Conservation (phyloP, 2,329 filamentous ascomycete genomes). For the Pyrenophora seminiperda region DNA sequence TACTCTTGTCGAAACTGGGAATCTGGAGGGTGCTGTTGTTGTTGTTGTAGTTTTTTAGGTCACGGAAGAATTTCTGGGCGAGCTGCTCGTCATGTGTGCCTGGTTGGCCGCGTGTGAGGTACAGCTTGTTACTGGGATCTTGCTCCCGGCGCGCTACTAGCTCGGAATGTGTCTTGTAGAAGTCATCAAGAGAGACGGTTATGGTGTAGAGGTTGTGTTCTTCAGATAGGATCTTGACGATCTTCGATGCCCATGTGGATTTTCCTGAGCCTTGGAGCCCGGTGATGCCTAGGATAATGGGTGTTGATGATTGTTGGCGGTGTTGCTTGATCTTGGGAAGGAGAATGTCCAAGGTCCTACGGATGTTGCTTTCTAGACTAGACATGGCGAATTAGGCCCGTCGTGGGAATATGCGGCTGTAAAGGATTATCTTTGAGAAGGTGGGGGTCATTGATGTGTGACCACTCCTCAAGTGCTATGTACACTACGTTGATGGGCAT, state of each 20-base stretch:
- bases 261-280: slow-evolving; percentile 93
- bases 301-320: slow-evolving; percentile 52
- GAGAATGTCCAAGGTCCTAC: slow-evolving; percentile 33
- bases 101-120: slow-evolving; percentile 83
- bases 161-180: slow-evolving; percentile 76
- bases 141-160: slow-evolving; percentile 68
- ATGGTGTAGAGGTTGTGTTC: slow-evolving; percentile 35
- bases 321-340: slow-evolving; percentile 34
- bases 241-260: slow-evolving; percentile 72
- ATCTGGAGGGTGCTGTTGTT: slow-evolving; percentile 60
- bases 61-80: slow-evolving; percentile 65
- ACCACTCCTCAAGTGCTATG: too few relatives aligned
- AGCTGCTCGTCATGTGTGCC: slow-evolving; percentile 79
- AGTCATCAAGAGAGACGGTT: slow-evolving; percentile 69
- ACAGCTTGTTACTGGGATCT: slow-evolving; percentile 72
- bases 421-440: background rate
- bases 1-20: slow-evolving; percentile 84
- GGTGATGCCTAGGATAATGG: slow-evolving; percentile 86
- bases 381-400: slow-evolving; percentile 25
- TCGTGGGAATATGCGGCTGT: background rate
- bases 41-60: slow-evolving; percentile 53
- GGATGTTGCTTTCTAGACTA: slow-evolving; percentile 36
- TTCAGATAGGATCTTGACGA: slow-evolving; percentile 34
- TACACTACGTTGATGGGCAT: background rate
- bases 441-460: background rate